Percentiles rank a stretch among this genome's conserved stretches.
phyloP scores from a whole-genome alignment of 768 basidiomycete species.

The Amanita thiersii region DNA sequence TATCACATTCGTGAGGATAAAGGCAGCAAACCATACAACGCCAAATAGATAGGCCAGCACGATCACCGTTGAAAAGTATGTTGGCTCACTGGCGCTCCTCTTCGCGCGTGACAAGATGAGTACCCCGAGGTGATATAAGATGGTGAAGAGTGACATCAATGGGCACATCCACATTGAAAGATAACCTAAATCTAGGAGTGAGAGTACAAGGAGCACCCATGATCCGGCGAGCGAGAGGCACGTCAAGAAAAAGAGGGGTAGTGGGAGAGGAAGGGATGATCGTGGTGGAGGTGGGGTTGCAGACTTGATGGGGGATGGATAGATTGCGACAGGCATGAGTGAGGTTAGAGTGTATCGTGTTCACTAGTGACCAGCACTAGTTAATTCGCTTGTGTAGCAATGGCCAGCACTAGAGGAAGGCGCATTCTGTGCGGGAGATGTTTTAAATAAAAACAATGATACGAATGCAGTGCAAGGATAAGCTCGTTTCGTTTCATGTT shows the following conservation, averaged over 20 bases:
- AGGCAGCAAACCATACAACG: slow-evolving; percentile 22
- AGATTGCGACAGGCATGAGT: slow-evolving; percentile 9
- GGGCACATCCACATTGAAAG: slow-evolving; percentile 26
- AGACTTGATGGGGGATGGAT: slow-evolving; percentile 10
- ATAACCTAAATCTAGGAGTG: slow-evolving; percentile 24
- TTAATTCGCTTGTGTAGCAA: slow-evolving; percentile 12
- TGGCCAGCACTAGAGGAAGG: slow-evolving; percentile 20
- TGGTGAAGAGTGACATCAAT: slow-evolving; percentile 20
- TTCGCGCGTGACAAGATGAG: slow-evolving; percentile 19
- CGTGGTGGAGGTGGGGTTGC: slow-evolving; percentile 1
- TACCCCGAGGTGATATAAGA: slow-evolving; percentile 20
- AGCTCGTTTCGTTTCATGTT: too few species aligned
- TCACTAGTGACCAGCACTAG: slow-evolving; percentile 22
- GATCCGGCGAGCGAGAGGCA: slow-evolving; percentile 18
- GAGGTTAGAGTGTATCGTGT: slow-evolving; percentile 5
- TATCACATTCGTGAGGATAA: slow-evolving; percentile 20
- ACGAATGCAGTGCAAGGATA: too few species aligned
- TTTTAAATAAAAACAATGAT: too few species aligned
- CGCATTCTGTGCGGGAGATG: too few species aligned
- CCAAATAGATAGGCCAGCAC: slow-evolving; percentile 22
- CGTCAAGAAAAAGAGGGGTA: slow-evolving; percentile 20
- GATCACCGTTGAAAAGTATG: slow-evolving; percentile 24
- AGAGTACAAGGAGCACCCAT: slow-evolving; percentile 19
- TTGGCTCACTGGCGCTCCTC: slow-evolving; percentile 17
- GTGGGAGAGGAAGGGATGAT: slow-evolving; percentile 15